Evolutionary conservation across 768 basidiomycete genomes (phyloP), one percentile per base, ranked within the genome.

Genomic region (Melanogaster broomeanus): DNA sequence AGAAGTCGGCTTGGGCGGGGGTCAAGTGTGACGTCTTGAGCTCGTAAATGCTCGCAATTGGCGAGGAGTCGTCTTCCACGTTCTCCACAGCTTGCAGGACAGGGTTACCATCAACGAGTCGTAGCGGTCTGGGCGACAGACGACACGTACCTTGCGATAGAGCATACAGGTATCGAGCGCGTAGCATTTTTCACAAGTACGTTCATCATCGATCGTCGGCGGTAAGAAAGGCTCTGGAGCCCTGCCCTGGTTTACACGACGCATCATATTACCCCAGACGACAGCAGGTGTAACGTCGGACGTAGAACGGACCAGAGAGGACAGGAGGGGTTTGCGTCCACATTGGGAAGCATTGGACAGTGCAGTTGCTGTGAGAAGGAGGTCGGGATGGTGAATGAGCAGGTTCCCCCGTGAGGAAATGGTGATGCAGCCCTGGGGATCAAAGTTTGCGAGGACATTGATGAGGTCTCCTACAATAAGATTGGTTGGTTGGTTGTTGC

Each of bases 301-400:
- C 0, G 77, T 72, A 0, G 83, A 79, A 34, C 80, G 83, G 38
- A 87, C 69, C 45, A 87, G 74, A 38, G 75, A 72, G 37, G 82
- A 83, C 27, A 99, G 73, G n/a, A 98, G 75, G 0, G 96, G 91
- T 68, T 88, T 91, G 10, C 97, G 86, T 19, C 82, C 71, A 67
- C 97, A 99, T 59, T 87, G 83, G 1, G 89, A 77, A 0, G 93
- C 84, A 48, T 83, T 88, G 3, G 93, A 87, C 19, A 98, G 83
- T 1, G 90, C 82, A 0, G 96, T 97, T 22, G 93, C 88, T 2
- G 97, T 95, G 42, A 98, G 69, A 37, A 99, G 87, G 41, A 92
- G 72, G 69, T 99, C 96, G 6, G 96, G 96, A 61, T 98, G 93
- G 43, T 87, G 86, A 56, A 98, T 85, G 49, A 98, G 72, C 42